These are phyloP conservation scores for Mortierella polycephala DNA, from an alignment of 371 early-diverging fungal genomes.

Conservation along the genomic window DNA sequence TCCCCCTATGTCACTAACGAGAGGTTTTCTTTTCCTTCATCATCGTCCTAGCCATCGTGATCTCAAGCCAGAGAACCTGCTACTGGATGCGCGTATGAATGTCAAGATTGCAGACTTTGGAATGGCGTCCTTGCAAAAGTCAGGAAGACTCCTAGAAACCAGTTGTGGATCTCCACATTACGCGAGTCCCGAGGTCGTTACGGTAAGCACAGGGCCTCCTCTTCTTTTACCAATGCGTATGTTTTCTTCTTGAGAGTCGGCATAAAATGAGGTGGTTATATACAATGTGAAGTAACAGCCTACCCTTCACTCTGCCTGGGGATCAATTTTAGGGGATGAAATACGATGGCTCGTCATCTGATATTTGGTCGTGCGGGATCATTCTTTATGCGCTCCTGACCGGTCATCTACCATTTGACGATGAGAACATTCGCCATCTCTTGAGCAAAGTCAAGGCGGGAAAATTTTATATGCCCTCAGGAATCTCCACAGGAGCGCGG, in stretches of 20 bases:
- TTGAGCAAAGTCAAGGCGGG: conserved; percentile 71
- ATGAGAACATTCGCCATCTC: conserved; percentile 85
- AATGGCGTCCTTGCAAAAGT: conserved; percentile 83
- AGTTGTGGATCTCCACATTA: conserved; percentile 94
- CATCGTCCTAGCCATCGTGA: conserved; percentile 90
- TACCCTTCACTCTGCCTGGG: background rate
- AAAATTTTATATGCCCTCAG: conserved; percentile 65
- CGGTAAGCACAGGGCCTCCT: conserved; percentile 24
- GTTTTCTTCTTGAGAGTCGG: too few species aligned
- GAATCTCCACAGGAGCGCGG: conserved; percentile 67
- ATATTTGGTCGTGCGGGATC: conserved; percentile 95
- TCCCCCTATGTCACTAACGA: background rate
- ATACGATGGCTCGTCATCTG: conserved; percentile 89
- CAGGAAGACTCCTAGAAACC: conserved; percentile 77
- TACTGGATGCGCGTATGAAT: conserved; percentile 85
- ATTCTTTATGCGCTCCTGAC: conserved; percentile 90
- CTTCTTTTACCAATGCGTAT: background rate
- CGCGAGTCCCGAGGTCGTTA: conserved; percentile 94
- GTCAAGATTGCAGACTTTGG: conserved; percentile 91
- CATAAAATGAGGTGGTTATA: too few species aligned
- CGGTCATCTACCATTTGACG: conserved; percentile 94
- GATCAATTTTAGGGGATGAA: conserved; percentile 61
- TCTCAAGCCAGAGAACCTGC: conserved; percentile 95
- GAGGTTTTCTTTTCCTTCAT: background rate
- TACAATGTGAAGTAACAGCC: background rate